Evolutionary conservation across 2,329 filamentous ascomycete genomes (phyloP).

Genomic region (Penicillium sp.): DNA sequence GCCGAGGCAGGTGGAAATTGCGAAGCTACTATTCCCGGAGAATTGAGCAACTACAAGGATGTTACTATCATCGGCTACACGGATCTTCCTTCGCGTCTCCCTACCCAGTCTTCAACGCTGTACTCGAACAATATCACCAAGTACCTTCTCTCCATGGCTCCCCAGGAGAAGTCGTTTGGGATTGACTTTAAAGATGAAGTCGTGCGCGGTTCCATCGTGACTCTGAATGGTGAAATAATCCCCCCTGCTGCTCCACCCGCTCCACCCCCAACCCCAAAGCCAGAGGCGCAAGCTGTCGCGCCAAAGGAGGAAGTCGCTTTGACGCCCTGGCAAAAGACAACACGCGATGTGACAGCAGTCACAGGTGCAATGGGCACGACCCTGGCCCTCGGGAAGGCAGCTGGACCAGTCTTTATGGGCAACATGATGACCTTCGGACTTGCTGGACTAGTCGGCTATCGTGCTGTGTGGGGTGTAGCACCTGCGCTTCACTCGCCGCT

Average conservation of each 20-base stretch:
- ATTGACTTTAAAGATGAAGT: conserved; percentile 82
- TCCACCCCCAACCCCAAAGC: conserved; percentile 52
- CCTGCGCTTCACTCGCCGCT: conserved; percentile 83
- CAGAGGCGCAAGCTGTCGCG: conserved; percentile 51
- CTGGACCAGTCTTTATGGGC: conserved; percentile 79
- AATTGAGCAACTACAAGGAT: conserved; percentile 68
- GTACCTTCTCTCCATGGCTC: conserved; percentile 76
- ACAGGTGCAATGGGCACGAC: conserved; percentile 75
- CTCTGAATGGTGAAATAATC: conserved; percentile 71
- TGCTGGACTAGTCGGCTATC: conserved; percentile 81
- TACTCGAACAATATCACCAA: conserved; percentile 96
- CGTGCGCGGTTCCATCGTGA: conserved; percentile 79
- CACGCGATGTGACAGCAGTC: conserved; percentile 70
- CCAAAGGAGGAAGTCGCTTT: conserved; percentile 60
- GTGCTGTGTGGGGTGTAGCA: conserved; percentile 81
- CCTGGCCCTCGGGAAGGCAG: conserved; percentile 74
- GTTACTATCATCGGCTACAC: conserved; percentile 88
- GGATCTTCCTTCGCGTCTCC: conserved; percentile 79
- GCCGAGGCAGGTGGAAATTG: conserved; percentile 88
- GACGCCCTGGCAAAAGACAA: conserved; percentile 78
- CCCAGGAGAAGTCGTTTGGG: conserved; percentile 74
- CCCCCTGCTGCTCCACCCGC: conserved; percentile 70
- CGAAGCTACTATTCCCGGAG: conserved; percentile 72
- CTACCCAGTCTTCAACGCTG: conserved; percentile 83
- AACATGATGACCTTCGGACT: conserved; percentile 83